Evolutionary conservation across 495 filamentous ascomycete genomes (phyloP).

Genomic region (Xylaria scruposa): DNA sequence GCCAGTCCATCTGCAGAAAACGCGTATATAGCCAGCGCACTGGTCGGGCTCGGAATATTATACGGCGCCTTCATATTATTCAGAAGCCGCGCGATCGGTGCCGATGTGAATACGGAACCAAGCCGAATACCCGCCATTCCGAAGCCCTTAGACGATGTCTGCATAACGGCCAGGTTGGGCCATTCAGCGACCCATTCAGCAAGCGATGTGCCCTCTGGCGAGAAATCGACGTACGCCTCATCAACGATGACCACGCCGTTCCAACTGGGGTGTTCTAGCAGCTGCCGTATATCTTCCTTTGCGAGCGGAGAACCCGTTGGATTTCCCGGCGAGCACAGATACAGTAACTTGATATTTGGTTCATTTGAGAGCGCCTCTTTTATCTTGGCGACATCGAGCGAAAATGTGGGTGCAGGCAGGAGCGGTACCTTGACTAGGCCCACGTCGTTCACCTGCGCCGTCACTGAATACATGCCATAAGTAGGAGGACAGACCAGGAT

Average conservation of each 20-base stretch:
- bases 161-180: constrained; percentile 98
- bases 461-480: constrained; percentile 97
- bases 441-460: constrained; percentile 91
- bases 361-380: constrained; percentile 66
- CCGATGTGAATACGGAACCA: constrained; percentile 67
- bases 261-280: constrained; percentile 90
- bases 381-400: constrained; percentile 73
- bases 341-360: constrained; percentile 78
- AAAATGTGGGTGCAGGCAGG: constrained; percentile 65
- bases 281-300: constrained; percentile 73
- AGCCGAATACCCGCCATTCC: constrained; percentile 90
- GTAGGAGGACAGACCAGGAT: constrained; percentile 95
- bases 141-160: constrained; percentile 95
- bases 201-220: constrained; percentile 76
- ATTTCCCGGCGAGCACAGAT: constrained; percentile 94
- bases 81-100: constrained; percentile 69
- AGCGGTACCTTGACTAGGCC: constrained; percentile 83
- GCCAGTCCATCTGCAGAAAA: constrained; percentile 67
- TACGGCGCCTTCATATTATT: constrained; percentile 96
- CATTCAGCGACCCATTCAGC: constrained; percentile 93
- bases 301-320: constrained; percentile 80
- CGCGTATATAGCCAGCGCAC: constrained; percentile 77
- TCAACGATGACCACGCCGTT: constrained; percentile 94
- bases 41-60: constrained; percentile 87
- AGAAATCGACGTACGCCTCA: constrained; percentile 97